These are phyloP conservation scores for Udeniomyces megalosporus DNA, from an alignment of 768 basidiomycete species.

Conservation along the genomic window DNA sequence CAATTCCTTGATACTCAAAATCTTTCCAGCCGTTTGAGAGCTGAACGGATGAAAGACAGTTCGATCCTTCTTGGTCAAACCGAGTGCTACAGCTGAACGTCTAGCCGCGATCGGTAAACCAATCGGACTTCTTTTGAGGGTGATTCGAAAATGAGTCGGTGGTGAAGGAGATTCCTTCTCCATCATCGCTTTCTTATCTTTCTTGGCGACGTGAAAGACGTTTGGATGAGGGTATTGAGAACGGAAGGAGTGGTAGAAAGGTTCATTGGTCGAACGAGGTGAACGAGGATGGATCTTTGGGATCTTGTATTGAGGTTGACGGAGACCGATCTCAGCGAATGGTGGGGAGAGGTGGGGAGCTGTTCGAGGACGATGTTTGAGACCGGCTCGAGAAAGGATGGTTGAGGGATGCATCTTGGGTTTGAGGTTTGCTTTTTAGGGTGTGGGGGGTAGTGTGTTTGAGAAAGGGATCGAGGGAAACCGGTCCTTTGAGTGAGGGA, in stretches of 20 bases:
- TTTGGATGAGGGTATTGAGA: conserved; percentile 1
- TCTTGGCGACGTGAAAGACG: background rate
- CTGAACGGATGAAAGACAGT: conserved; percentile 65
- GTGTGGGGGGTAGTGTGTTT: background rate
- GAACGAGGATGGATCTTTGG: background rate
- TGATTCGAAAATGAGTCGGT: conserved; percentile 71
- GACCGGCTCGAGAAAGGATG: no score
- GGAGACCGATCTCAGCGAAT: background rate
- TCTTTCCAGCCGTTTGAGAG: conserved; percentile 65
- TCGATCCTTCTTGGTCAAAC: conserved; percentile 59
- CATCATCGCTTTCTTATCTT: no score
- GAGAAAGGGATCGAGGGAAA: background rate
- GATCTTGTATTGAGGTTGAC: background rate
- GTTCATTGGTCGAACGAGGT: background rate
- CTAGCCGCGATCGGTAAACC: conserved; percentile 55
- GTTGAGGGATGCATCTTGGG: no score
- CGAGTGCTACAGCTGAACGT: conserved; percentile 63
- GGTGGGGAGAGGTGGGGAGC: background rate
- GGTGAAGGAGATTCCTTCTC: background rate
- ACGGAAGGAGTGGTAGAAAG: conserved; percentile 10
- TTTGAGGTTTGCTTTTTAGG: no score
- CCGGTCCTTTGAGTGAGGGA: background rate
- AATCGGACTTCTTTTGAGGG: conserved; percentile 71
- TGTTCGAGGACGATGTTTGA: no score
- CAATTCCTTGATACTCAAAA: conserved; percentile 74